These are phyloP conservation scores for Gynostemma pentaphyllum DNA, from an alignment of 306 rosid species.

Conservation along the genomic window DNA sequence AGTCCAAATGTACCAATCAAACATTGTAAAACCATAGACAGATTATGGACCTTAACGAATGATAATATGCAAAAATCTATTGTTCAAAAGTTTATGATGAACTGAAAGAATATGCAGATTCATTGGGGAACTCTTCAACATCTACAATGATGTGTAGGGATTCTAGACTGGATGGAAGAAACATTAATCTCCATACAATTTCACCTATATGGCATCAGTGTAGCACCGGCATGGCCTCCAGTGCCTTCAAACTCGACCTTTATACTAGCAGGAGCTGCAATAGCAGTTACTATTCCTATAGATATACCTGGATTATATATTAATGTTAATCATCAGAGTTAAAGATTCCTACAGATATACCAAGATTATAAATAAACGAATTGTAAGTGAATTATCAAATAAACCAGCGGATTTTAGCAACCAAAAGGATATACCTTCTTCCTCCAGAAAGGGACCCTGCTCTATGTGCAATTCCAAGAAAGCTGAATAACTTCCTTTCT, in stretches of 20 bases:
- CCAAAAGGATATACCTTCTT: constrained; percentile 46
- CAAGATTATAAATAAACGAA: not conserved
- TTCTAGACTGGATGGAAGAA: not conserved
- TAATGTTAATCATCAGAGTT: not conserved
- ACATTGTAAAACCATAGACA: too few species aligned
- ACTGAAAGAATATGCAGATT: not conserved
- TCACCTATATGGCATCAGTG: constrained; percentile 87
- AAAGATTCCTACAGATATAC: not conserved
- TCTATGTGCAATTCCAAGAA: constrained; percentile 90
- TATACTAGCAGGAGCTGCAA: constrained; percentile 92
- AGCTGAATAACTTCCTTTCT: constrained; percentile 77
- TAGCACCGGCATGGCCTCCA: constrained; percentile 96
- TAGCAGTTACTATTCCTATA: constrained; percentile 81
- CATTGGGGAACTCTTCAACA: not conserved
- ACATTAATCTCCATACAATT: not conserved
- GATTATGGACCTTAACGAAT: too few species aligned
- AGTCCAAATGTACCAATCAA: too few species aligned
- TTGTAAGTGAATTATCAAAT: not conserved
- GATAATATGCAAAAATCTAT: too few species aligned
- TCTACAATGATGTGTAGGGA: not conserved
- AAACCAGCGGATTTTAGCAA: not conserved
- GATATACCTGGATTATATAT: constrained; percentile 45
- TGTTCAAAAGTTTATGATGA: not conserved
- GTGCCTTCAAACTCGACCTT: constrained; percentile 86
- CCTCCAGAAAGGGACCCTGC: constrained; percentile 90